Percentiles rank a stretch among this genome's conserved stretches.
Evolutionary conservation across 345 rosid genomes (phyloP).

Genomic region (Bruguiera gymnorhiza): DNA sequence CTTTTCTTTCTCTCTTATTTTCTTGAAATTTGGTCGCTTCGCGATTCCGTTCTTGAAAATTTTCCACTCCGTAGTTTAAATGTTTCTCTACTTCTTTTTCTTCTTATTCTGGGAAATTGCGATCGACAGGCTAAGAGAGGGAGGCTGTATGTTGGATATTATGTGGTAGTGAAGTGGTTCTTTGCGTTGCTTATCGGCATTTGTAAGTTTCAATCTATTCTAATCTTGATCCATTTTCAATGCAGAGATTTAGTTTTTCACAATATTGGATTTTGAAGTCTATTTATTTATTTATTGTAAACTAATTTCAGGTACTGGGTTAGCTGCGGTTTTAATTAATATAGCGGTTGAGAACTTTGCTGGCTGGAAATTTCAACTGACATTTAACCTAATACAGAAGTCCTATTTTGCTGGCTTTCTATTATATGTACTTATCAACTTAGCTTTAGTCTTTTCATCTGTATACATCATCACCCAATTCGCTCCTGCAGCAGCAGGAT

Average conservation of each 20-base stretch:
- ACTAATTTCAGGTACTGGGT: slow-evolving; percentile 70
- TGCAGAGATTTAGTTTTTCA: not conserved
- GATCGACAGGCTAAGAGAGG: slow-evolving; percentile 77
- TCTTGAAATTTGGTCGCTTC: not conserved
- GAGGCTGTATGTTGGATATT: slow-evolving; percentile 65
- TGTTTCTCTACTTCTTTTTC: not conserved
- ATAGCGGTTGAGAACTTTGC: slow-evolving; percentile 95
- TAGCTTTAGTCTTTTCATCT: slow-evolving; percentile 81
- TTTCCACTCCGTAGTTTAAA: too few relatives aligned
- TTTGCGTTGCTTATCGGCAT: slow-evolving; percentile 89
- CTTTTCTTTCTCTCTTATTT: not conserved
- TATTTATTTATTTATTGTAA: not conserved
- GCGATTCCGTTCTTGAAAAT: too few relatives aligned
- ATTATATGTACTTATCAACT: slow-evolving; percentile 70
- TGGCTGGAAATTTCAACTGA: slow-evolving; percentile 83
- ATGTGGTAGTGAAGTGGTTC: slow-evolving; percentile 86
- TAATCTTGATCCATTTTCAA: not conserved
- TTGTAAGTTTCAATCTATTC: slow-evolving; percentile 37
- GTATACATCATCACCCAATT: slow-evolving; percentile 81
- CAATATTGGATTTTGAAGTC: not conserved
- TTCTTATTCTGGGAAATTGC: not conserved
- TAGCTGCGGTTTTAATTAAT: slow-evolving; percentile 90
- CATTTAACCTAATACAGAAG: slow-evolving; percentile 76
- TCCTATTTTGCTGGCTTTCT: slow-evolving; percentile 84
- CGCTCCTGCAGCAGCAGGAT: slow-evolving; percentile 99